Conservation (phyloP, 768 basidiomycete species). For the Psilocybe tampanensis region DNA sequence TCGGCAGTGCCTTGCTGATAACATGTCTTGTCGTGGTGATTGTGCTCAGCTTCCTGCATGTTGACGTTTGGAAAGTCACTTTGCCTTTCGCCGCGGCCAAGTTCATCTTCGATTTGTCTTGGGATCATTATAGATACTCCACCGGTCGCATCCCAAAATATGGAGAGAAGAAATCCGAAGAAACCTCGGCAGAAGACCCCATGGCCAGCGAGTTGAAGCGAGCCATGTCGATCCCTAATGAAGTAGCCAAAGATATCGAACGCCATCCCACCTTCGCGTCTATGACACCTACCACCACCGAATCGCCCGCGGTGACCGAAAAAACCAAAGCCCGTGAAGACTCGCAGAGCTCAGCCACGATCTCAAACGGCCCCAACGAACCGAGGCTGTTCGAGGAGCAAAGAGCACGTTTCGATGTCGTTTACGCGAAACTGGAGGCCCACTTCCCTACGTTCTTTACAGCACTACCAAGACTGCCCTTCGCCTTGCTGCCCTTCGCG, state of each 20-base stretch:
- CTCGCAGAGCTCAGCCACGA: neutral
- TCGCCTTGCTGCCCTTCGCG: slow-evolving; percentile 86
- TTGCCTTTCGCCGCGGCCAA: slow-evolving; percentile 80
- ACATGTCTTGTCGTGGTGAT: slow-evolving; percentile 74
- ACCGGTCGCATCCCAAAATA: slow-evolving; percentile 21
- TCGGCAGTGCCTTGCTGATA: slow-evolving; percentile 70
- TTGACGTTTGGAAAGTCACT: slow-evolving; percentile 85
- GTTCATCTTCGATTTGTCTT: slow-evolving; percentile 63
- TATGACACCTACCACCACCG: slow-evolving; percentile 10
- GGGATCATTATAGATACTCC: slow-evolving; percentile 54
- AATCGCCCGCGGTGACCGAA: neutral
- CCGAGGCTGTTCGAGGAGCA: slow-evolving; percentile 21
- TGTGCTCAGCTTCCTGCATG: slow-evolving; percentile 71
- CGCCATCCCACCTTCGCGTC: slow-evolving; percentile 21
- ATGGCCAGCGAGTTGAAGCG: slow-evolving; percentile 29
- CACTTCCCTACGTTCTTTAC: slow-evolving; percentile 75
- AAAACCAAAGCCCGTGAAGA: neutral
- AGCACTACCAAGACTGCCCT: slow-evolving; percentile 70
- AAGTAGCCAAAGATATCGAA: slow-evolving; percentile 7
- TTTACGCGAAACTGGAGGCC: slow-evolving; percentile 17
- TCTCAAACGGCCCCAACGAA: slow-evolving; percentile 1
- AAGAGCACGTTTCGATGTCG: slow-evolving; percentile 15
- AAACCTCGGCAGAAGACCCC: slow-evolving; percentile 22
- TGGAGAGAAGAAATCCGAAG: slow-evolving; percentile 12
- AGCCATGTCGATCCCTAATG: slow-evolving; percentile 26